Base-by-base conservation (phyloP, 768 basidiomycete genomes). In the Calvatia gigantea region DNA sequence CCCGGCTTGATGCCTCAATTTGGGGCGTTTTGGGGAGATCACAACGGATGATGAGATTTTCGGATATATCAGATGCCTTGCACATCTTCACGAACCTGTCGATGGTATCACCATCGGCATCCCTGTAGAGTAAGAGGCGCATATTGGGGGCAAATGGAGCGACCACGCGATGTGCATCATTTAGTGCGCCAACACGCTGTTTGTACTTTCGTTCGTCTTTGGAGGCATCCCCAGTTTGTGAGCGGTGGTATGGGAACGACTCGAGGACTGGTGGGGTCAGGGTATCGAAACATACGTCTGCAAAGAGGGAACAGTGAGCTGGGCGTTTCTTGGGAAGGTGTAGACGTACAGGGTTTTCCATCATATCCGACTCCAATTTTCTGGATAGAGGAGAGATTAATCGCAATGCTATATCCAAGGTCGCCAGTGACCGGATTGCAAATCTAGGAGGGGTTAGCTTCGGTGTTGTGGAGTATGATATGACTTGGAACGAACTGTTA, bases 81-180 rank as follows among this genome's bases (percentile, higher is more conserved):
- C 87, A 89, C 65, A 85, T 78, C 6, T 70, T 27, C 11, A 70
- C 64, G 62, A 93, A 91, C 27, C 70, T 70, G 12, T 71, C 60
- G 3, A 86, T 65, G 47, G 75, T 70, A 49, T 84, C 81, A 2
- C 64, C 61, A n/a, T 69, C 62, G 7, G 77, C 70, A 43, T 76
- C 67, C 17, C 84, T 73, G 60, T 74, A 78, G 1, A 91, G 73
- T 8, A 85, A 62, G 31, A 92, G 61, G 25, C 87, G 85, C 3
- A 93, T 67, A 38, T 91, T 86, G 45, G 85, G 81, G 1, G 87
- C 85, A 61, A 86, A 93, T 12, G 86, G 83, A 0, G 88, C 82
- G 32, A 91, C 75, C 2, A 67, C 62, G 28, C 64, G 71, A 54
- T 92, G 91, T 0, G 78, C 76, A n/a, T 76, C 66, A 60, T 86